Evolutionary conservation across 148 eudicot genomes (phyloP).

Genomic region (Rheum nobile): DNA sequence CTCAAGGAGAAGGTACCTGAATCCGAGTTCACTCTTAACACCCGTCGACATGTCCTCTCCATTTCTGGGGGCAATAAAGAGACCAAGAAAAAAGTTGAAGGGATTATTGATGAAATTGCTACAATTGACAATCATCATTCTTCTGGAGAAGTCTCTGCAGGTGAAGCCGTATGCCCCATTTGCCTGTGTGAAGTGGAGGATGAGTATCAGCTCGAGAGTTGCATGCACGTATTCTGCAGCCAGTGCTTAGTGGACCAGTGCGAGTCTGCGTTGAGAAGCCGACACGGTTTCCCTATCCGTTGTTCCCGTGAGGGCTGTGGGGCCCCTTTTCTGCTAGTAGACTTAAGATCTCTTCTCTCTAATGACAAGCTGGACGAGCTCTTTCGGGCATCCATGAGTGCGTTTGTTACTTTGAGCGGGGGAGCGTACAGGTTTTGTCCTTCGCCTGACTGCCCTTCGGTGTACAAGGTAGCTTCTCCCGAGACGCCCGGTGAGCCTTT

Average conservation of each 20-base stretch:
- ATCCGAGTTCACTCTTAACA: conserved; percentile 35
- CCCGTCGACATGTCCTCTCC: conserved; percentile 54
- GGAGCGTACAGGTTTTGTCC: conserved; percentile 75
- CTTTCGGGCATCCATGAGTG: conserved; percentile 59
- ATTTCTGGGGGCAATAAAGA: conserved; percentile 42
- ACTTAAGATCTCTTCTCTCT: conserved; percentile 44
- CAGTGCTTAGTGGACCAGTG: conserved; percentile 82
- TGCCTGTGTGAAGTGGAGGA: conserved; percentile 86
- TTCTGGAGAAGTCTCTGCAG: conserved; percentile 9
- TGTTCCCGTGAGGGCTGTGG: conserved; percentile 57
- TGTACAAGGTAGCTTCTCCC: conserved; percentile 41
- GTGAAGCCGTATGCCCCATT: conserved; percentile 46
- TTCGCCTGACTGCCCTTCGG: conserved; percentile 88
- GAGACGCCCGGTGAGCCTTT: conserved; percentile 34
- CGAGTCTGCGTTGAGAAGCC: conserved; percentile 67
- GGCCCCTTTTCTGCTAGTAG: conserved; percentile 38
- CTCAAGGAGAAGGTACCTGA: conserved; percentile 59
- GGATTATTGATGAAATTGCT: conserved; percentile 43
- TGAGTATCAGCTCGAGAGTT: conserved; percentile 44
- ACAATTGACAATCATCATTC: conserved; percentile 16
- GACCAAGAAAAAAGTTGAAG: conserved; percentile 55
- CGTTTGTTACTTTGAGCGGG: conserved; percentile 56
- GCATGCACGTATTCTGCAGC: conserved; percentile 59
- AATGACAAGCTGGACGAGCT: conserved; percentile 69
- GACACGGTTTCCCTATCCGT: conserved; percentile 54